phyloP scores from a whole-genome alignment of 2,329 filamentous ascomycete species.

The Colletotrichum echinochloae region DNA sequence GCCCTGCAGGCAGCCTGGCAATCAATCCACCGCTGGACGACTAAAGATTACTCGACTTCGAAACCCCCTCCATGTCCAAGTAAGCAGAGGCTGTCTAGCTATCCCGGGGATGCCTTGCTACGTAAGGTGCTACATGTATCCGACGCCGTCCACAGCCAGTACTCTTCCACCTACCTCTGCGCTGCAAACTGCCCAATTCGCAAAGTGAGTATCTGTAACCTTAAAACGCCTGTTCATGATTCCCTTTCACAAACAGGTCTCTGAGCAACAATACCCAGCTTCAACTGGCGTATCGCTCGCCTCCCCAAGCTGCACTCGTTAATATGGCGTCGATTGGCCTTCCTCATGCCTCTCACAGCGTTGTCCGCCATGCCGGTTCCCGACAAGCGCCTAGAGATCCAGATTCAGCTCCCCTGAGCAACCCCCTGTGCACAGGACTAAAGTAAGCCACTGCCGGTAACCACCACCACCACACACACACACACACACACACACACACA shows the following conservation, averaged over 20 bases:
- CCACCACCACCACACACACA: too few relatives aligned
- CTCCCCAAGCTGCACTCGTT: not conserved
- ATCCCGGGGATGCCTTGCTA: not conserved
- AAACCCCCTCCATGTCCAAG: not conserved
- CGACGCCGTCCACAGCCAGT: not conserved
- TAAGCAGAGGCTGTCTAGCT: not conserved
- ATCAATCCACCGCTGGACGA: not conserved
- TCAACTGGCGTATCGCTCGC: not conserved
- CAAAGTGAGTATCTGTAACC: conserved; percentile 1
- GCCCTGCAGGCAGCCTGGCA: not conserved
- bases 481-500: too few relatives aligned
- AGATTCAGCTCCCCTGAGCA: conserved; percentile 7
- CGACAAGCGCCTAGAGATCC: conserved; percentile 27
- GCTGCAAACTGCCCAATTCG: not conserved
- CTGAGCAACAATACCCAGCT: not conserved
- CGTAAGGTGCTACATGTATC: not conserved
- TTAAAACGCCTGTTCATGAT: not conserved
- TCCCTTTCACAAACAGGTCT: not conserved
- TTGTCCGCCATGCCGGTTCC: not conserved
- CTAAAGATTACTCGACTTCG: not conserved
- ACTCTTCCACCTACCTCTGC: not conserved
- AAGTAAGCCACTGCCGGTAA: not conserved
- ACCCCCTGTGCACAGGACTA: not conserved
- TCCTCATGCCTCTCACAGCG: conserved; percentile 5
- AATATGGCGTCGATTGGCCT: conserved; percentile 3